Evolutionary conservation across 305 asterid species (phyloP), one percentile per base, ranked within the genome.

Genomic region (Fraxinus greggii): DNA sequence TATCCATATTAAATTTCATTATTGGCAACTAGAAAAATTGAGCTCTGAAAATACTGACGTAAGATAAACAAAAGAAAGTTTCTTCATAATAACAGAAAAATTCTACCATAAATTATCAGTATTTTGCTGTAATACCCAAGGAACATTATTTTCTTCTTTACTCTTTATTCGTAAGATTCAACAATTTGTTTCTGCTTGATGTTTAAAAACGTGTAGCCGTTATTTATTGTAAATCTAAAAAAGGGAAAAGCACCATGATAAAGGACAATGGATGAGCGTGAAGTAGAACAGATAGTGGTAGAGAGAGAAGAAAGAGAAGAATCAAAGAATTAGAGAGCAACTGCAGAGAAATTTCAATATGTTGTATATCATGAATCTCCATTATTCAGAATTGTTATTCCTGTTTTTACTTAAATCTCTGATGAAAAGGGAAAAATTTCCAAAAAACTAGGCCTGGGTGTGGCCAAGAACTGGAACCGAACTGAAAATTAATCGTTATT

Each of bases 1-100:
- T 19, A 73, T 65, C 15, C 51, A 78, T 65, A 45, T 31, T 33
- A 51, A 35, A 51, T 74, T 35, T 7, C 75, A 69, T 10, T 36
- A 48, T 84, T 56, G 38, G 59, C 7, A 84, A 65, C 26, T 65
- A 28, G 3, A 32, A 3, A 42, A 15, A 59, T 13, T 72, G 67
- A 77, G 54, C 26, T 36, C 48, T 38, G 78, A 40, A 75, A 4
- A 78, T 2, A 75, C 17, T 59, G 74, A 84, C 29, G 31, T 33
- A 32, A 42, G 54, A n/a, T 12, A 3, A 36, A 21, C 21, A 51
- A 56, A 56, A 56, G 24, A 56, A 6, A 76, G 12, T 40, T 65
- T 73, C 54, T 31, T 4, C 61, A 9, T 23, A 69, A 4, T 69
- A 13, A 28, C 54, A 29, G 54, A 69, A 63, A 67, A 21, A 12